Conservation (phyloP, 805 yeast species). For the Teunomyces gatunensis region DNA sequence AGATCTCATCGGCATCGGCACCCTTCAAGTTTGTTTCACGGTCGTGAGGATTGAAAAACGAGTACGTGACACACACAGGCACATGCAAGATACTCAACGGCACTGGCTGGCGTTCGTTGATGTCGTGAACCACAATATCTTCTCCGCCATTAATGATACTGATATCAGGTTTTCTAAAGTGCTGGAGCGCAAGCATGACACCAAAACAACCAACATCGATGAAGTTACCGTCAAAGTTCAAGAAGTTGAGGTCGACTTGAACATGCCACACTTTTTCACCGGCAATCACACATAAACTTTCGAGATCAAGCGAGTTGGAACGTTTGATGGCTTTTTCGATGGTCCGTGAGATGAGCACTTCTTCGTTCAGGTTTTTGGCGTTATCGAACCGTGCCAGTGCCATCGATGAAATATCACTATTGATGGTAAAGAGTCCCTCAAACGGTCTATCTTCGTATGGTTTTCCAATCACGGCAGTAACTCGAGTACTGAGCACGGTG, state of each 20-base stretch:
- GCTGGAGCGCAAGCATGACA: constrained; percentile 80
- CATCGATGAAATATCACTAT: constrained; percentile 87
- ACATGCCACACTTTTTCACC: constrained; percentile 91
- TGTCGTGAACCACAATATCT: constrained; percentile 61
- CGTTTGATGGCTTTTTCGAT: constrained; percentile 90
- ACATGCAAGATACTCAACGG: constrained; percentile 82
- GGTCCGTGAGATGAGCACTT: constrained; percentile 73
- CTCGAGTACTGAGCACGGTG: constrained; percentile 65
- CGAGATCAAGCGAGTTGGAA: constrained; percentile 88
- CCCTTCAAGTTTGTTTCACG: constrained; percentile 72
- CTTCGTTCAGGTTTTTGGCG: constrained; percentile 71
- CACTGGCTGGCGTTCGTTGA: constrained; percentile 82
- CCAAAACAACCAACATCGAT: constrained; percentile 90
- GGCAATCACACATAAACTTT: constrained; percentile 84
- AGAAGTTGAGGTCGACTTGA: constrained; percentile 84
- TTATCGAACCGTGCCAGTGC: constrained; percentile 83
- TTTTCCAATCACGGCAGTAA: constrained; percentile 69
- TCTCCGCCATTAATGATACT: constrained; percentile 40
- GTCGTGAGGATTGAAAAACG: constrained; percentile 71
- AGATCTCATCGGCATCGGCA: constrained; percentile 54
- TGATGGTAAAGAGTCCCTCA: constrained; percentile 83
- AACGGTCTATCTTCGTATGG: constrained; percentile 92
- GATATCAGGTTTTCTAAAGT: constrained; percentile 81
- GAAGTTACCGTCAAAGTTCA: constrained; percentile 90
- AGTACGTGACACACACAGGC: constrained; percentile 86